Conservation (phyloP, 1,139 yeast species). For the Kodamaea anthophila region DNA sequence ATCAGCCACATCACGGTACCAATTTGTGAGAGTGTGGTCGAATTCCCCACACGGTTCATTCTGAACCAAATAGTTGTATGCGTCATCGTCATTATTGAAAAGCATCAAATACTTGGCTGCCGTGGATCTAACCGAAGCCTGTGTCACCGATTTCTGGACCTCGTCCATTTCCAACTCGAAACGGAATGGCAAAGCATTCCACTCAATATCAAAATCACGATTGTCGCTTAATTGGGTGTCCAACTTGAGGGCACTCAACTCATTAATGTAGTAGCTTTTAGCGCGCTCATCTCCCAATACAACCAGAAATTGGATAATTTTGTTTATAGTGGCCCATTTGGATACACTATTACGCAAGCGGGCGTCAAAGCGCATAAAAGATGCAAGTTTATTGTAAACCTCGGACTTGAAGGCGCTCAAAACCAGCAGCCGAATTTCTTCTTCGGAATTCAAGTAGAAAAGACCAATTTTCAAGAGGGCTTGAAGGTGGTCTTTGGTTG, state of each 20-base stretch:
- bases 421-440: slow-evolving; percentile 43
- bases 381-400: slow-evolving; percentile 55
- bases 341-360: slow-evolving; percentile 36
- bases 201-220: slow-evolving; percentile 42
- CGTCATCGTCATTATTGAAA: slow-evolving; percentile 6
- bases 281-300: slow-evolving; percentile 31
- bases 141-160: slow-evolving; percentile 4
- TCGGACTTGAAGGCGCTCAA: slow-evolving; percentile 47
- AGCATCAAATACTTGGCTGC: slow-evolving; percentile 12
- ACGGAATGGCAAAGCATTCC: slow-evolving; percentile 24
- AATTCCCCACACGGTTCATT: background rate
- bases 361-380: slow-evolving; percentile 49
- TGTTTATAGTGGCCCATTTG: slow-evolving; percentile 27
- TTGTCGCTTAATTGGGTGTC: slow-evolving; percentile 30
- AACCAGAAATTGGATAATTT: slow-evolving; percentile 31
- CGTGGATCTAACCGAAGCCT: slow-evolving; percentile 6
- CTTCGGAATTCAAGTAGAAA: slow-evolving; percentile 47
- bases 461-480: slow-evolving; percentile 27
- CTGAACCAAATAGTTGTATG: slow-evolving; percentile 1
- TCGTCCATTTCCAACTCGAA: slow-evolving; percentile 2
- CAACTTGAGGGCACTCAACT: slow-evolving; percentile 11
- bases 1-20: slow-evolving; percentile 3
- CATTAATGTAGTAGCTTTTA: slow-evolving; percentile 20
- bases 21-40: background rate
- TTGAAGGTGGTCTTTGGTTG: slow-evolving; percentile 22